Evolutionary conservation across 2,329 filamentous ascomycete species (phyloP).

Genomic region (Stagonosporopsis cucurbitacearum): DNA sequence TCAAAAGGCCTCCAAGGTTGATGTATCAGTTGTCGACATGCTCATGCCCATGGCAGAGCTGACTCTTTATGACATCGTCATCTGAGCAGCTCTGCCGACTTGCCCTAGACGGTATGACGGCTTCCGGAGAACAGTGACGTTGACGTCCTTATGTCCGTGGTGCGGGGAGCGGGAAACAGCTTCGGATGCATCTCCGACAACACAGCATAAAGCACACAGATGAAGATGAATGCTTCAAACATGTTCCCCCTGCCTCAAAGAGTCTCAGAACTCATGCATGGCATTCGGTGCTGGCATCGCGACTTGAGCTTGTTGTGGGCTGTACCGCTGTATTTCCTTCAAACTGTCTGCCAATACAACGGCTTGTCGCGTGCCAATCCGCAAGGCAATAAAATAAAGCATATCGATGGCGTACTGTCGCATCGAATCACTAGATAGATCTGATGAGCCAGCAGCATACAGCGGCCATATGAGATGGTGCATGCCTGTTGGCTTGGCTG

Average conservation of each 20-base stretch:
- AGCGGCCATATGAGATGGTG: constrained; percentile 39
- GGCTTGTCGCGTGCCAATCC: constrained; percentile 37
- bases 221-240: not conserved
- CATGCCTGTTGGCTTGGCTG: constrained; percentile 30
- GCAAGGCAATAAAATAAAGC: constrained; percentile 30
- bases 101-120: too few relatives aligned
- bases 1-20: too few relatives aligned
- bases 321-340: not conserved
- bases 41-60: too few relatives aligned
- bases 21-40: too few relatives aligned
- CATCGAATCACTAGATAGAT: constrained; percentile 23
- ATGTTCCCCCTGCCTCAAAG: not conserved
- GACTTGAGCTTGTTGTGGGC: not conserved
- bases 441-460: constrained; percentile 24
- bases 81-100: too few relatives aligned
- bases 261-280: not conserved
- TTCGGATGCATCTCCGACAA: not conserved
- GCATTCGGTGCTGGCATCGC: not conserved
- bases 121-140: too few relatives aligned
- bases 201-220: too few relatives aligned
- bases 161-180: not conserved
- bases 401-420: constrained; percentile 33
- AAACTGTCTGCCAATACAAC: constrained; percentile 8
- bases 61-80: too few relatives aligned
- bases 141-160: too few relatives aligned